Evolutionary conservation across 164 flowering plant genomes (phyloP).

Genomic region (Santalum album): DNA sequence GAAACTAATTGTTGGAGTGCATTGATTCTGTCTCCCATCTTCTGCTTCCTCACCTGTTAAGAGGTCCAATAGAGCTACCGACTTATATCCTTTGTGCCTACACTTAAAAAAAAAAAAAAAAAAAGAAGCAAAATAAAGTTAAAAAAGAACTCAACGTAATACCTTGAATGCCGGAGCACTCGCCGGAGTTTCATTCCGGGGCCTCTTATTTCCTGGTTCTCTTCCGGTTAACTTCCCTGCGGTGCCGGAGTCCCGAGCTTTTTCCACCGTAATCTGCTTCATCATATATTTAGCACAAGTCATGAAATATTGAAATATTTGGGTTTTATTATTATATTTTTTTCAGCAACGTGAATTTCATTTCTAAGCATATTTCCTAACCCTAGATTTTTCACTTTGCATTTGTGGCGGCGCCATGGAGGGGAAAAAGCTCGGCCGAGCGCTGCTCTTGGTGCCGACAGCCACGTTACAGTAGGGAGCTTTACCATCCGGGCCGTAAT

Average conservation of each 20-base stretch:
- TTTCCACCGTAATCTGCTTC: conserved; percentile 21
- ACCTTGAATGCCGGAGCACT: conserved; percentile 88
- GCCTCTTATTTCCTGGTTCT: conserved; percentile 54
- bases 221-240: conserved; percentile 35
- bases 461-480: too few relatives aligned
- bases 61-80: conserved; percentile 2
- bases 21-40: conserved; percentile 98
- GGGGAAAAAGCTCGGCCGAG: conserved; percentile 23
- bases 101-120: neutral
- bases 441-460: conserved; percentile 9
- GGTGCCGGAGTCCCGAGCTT: conserved; percentile 29
- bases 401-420: conserved; percentile 15
- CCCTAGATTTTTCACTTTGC: too few relatives aligned
- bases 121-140: neutral
- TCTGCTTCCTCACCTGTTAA: conserved; percentile 86
- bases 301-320: neutral
- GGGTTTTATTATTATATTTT: neutral
- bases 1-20: conserved; percentile 99
- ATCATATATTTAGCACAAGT: conserved; percentile 9
- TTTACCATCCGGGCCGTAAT: too few relatives aligned
- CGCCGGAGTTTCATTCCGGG: conserved; percentile 55
- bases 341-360: conserved; percentile 16
- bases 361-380: conserved; percentile 29
- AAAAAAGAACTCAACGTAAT: conserved; percentile 7
- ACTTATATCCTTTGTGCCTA: conserved; percentile 5